phyloP scores from a whole-genome alignment of 768 basidiomycete species.

The Leccinum olivaceopallidum region DNA sequence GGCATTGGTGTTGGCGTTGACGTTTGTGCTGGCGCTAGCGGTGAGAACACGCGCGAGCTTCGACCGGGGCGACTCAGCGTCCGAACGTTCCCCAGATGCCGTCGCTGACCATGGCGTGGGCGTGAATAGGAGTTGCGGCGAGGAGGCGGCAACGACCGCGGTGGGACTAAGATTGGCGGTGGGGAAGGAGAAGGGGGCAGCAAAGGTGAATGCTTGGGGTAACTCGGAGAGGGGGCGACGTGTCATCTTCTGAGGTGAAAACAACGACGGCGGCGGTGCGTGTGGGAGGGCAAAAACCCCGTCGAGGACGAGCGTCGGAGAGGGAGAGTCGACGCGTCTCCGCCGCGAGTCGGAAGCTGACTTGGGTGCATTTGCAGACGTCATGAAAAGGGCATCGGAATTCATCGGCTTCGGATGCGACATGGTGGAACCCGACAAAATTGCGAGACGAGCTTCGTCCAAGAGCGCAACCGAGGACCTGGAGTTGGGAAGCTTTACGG shows the following conservation, averaged over 20 bases:
- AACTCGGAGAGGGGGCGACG: not conserved
- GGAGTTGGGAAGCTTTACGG: slow-evolving; percentile 20
- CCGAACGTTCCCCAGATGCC: not conserved
- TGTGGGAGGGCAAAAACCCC: slow-evolving; percentile 23
- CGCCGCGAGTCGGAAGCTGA: not conserved
- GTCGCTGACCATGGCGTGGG: not conserved
- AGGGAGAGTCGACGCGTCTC: slow-evolving; percentile 6
- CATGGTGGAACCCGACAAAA: not conserved
- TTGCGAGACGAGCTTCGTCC: not conserved
- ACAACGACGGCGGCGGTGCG: not conserved
- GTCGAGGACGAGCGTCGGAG: slow-evolving; percentile 22
- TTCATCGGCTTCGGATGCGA: not conserved
- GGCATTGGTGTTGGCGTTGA: not conserved
- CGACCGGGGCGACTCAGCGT: slow-evolving; percentile 19
- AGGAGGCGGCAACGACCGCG: no score
- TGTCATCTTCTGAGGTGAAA: not conserved
- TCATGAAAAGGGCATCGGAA: not conserved
- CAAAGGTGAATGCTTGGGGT: not conserved
- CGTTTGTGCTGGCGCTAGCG: not conserved
- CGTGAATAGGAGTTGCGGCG: not conserved
- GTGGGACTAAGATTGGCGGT: not conserved
- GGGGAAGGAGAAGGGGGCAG: not conserved
- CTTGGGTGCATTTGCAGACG: not conserved
- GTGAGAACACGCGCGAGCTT: slow-evolving; percentile 24
- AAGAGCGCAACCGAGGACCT: not conserved